These are phyloP conservation scores for Pseudogymnoascus sp. DNA, from an alignment of 2,329 filamentous ascomycete genomes.

Conservation along the genomic window DNA sequence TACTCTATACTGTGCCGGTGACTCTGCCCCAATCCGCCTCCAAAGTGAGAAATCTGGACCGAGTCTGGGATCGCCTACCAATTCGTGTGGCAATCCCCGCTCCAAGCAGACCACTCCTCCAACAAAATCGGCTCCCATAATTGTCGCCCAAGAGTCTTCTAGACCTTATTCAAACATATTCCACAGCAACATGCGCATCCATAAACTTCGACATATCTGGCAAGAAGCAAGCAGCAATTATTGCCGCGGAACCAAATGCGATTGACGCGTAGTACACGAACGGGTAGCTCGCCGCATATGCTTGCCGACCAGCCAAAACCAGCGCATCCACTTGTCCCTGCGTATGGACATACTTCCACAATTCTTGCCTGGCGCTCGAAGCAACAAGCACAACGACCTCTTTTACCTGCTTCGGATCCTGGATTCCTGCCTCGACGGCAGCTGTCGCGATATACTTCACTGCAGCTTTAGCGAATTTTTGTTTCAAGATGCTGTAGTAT, in stretches of 20 bases:
- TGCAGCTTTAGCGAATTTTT: slow-evolving; percentile 30
- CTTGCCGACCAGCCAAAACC: slow-evolving; percentile 42
- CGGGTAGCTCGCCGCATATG: slow-evolving; percentile 51
- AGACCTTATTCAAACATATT: too few relatives aligned
- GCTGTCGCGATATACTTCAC: slow-evolving; percentile 25
- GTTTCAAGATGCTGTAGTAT: slow-evolving; percentile 46
- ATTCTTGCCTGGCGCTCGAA: slow-evolving; percentile 24
- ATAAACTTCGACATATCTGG: slow-evolving; percentile 52
- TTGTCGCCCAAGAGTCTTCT: too few relatives aligned
- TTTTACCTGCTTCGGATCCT: background rate
- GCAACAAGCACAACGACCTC: slow-evolving; percentile 39
- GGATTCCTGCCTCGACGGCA: slow-evolving; percentile 38
- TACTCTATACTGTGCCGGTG: too few relatives aligned
- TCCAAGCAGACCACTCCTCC: too few relatives aligned
- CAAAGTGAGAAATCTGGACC: too few relatives aligned
- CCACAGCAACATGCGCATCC: slow-evolving; percentile 16
- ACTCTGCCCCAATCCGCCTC: too few relatives aligned
- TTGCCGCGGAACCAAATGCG: slow-evolving; percentile 50
- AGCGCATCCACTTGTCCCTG: slow-evolving; percentile 43
- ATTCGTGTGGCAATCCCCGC: too few relatives aligned
- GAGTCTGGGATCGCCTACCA: too few relatives aligned
- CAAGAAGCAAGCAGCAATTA: slow-evolving; percentile 50
- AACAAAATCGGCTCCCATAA: too few relatives aligned
- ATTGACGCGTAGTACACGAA: slow-evolving; percentile 57
- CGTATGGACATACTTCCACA: slow-evolving; percentile 27